A percentile compares a stretch with the other conserved stretches of the same genome.
phyloP scores from a whole-genome alignment of 2,329 filamentous ascomycete species.

The Conoideocrella luteorostrata region DNA sequence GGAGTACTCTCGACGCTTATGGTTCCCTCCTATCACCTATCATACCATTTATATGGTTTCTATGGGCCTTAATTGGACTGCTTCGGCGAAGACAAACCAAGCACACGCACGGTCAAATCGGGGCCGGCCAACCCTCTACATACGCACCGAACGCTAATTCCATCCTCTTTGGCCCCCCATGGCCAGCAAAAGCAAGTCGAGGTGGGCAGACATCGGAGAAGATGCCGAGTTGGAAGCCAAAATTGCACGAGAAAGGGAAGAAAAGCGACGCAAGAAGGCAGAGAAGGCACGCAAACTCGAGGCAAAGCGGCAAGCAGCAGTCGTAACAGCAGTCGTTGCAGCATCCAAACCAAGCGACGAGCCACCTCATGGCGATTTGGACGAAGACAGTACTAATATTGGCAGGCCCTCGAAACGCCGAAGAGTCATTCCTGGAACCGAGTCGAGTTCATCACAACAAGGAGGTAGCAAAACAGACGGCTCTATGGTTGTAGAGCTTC shows the following conservation, averaged over 20 bases:
- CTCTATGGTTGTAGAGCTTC: conserved; percentile 41
- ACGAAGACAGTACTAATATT: conserved; percentile 23
- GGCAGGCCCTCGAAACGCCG: conserved; percentile 55
- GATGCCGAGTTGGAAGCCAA: conserved; percentile 69
- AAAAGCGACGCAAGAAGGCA: conserved; percentile 77
- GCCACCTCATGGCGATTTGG: conserved; percentile 4
- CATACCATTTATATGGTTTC: no score
- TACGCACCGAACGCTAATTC: no score
- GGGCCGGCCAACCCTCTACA: no score
- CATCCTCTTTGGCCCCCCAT: no score
- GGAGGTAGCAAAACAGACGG: no score
- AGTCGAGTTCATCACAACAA: conserved; percentile 11
- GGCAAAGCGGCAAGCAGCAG: conserved; percentile 16
- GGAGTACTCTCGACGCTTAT: no score
- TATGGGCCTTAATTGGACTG: no score
- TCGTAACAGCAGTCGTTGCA: background rate
- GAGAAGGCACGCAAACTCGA: conserved; percentile 70
- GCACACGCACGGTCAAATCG: no score
- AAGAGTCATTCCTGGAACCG: conserved; percentile 45
- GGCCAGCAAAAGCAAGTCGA: conserved; percentile 60
- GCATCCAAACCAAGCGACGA: no score
- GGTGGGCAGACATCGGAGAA: conserved; percentile 83
- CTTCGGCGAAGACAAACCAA: no score
- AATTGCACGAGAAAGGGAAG: conserved; percentile 76
- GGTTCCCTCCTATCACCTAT: no score